Base-by-base conservation (phyloP, 164 flowering plant species). In the Warburgia ugandensis region DNA sequence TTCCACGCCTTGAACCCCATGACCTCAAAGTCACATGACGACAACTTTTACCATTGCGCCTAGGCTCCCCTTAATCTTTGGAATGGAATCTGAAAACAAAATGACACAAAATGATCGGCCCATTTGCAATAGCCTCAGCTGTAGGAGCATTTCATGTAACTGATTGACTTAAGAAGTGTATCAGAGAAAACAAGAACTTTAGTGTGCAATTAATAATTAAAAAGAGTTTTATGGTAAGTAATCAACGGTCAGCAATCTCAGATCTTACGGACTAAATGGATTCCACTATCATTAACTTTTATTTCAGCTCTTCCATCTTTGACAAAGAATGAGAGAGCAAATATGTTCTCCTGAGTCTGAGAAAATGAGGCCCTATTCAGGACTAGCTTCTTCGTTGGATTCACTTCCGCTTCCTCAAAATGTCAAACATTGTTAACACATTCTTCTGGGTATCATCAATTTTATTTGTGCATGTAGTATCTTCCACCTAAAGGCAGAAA, bases 251-350 rank as follows among this genome's bases (percentile, higher is more conserved):
- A 21, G 32, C 42, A 16, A 22, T 9, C 13, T 40, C 11, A 4
- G 28, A 57, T 57, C 60, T 61, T 56, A 70, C 70, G 45, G 25
- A 70, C 60, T 16, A 70, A 19, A 28, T 62, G 67, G n/a, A 16
- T 51, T 29, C 74, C 70, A 20, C 46, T 31, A 8, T 58, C 74
- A 54, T 71, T 56, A 14, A 61, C 56, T 8, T 37, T 16, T 12
- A 71, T 54, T 35, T 43, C 58, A 50, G 59, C 60, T 43, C 72
- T 47, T 17, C 72, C 72, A 48, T 71, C 72, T 58, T 61, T 67
- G 27, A 67, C 71, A 17, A 71, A 52, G 44, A 67, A 71, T n/a
- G 71, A 66, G 26, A 71, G 52, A 10, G 75, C 71, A 57, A 71
- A 67, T n/a, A 71, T 46, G 35, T 71, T 71, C 55, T 71, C 75